Percentiles rank a stretch among this genome's conserved stretches.
Evolutionary conservation across 2,329 filamentous ascomycete species (phyloP).

Genomic region (Chaetoscypha palmicola): DNA sequence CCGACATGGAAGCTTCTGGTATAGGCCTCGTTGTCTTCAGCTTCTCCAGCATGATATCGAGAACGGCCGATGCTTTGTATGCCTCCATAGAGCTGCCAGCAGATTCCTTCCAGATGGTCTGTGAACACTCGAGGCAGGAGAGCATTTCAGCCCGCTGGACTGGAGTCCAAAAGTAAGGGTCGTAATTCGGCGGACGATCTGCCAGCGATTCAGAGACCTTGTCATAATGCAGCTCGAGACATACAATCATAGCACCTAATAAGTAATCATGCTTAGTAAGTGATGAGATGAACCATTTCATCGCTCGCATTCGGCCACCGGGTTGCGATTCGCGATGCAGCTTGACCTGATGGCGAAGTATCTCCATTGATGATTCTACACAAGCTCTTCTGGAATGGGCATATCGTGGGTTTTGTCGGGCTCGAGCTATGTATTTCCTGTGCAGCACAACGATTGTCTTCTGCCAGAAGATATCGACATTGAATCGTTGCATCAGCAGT

Average conservation of each 20-base stretch:
- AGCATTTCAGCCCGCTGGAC: slow-evolving; percentile 70
- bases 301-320: slow-evolving; percentile 61
- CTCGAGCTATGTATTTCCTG: slow-evolving; percentile 74
- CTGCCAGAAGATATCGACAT: slow-evolving; percentile 76
- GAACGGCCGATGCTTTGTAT: slow-evolving; percentile 72
- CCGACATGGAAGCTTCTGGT: slow-evolving; percentile 15
- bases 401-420: slow-evolving; percentile 72
- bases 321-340: slow-evolving; percentile 68
- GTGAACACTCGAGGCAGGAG: slow-evolving; percentile 61
- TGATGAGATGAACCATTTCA: slow-evolving; percentile 73
- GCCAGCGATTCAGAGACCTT: slow-evolving; percentile 34
- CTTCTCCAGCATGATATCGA: slow-evolving; percentile 81
- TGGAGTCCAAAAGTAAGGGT: slow-evolving; percentile 48
- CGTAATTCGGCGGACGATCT: slow-evolving; percentile 35
- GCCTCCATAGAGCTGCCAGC: slow-evolving; percentile 79
- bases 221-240: slow-evolving; percentile 72
- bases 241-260: slow-evolving; percentile 76
- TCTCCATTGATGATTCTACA: slow-evolving; percentile 78
- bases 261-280: slow-evolving; percentile 81
- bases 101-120: slow-evolving; percentile 72
- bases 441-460: slow-evolving; percentile 88
- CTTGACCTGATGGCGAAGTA: slow-evolving; percentile 69
- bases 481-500: slow-evolving; percentile 77
- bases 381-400: slow-evolving; percentile 76
- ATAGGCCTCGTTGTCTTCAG: slow-evolving; percentile 47